These are phyloP conservation scores for Wickerhamiella sorbophila DNA, from an alignment of 805 yeast genomes.

Conservation along the genomic window DNA sequence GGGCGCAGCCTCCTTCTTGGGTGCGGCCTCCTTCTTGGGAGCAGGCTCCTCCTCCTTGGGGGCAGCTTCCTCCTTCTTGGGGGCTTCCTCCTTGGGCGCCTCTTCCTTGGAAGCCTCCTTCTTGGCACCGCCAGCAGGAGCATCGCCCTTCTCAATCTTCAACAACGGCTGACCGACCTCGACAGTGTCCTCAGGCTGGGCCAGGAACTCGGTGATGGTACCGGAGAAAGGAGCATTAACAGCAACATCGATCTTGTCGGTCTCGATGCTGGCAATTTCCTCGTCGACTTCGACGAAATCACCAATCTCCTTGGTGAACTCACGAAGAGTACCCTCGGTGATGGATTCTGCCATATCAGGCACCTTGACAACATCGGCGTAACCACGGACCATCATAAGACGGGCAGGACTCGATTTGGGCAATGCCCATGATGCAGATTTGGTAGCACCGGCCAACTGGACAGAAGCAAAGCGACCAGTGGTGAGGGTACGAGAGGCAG, in stretches of 20 bases:
- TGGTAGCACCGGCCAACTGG: not conserved
- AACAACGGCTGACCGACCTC: slow-evolving; percentile 89
- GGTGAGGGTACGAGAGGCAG: not conserved
- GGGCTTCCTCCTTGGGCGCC: slow-evolving; percentile 19
- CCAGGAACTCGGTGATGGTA: slow-evolving; percentile 71
- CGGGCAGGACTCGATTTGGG: not conserved
- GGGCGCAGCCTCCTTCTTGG: slow-evolving; percentile 10
- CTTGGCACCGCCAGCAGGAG: slow-evolving; percentile 41
- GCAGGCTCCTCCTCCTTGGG: slow-evolving; percentile 26
- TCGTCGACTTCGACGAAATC: slow-evolving; percentile 80
- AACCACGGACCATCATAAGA: slow-evolving; percentile 13
- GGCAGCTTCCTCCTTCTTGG: slow-evolving; percentile 9
- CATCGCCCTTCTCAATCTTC: slow-evolving; percentile 66
- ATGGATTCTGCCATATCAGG: slow-evolving; percentile 99
- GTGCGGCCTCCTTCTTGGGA: slow-evolving; percentile 17
- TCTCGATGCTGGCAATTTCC: slow-evolving; percentile 89
- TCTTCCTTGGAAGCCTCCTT: slow-evolving; percentile 19
- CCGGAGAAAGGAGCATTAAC: slow-evolving; percentile 92
- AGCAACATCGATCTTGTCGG: slow-evolving; percentile 95
- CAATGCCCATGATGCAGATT: not conserved
- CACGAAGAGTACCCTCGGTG: slow-evolving; percentile 85
- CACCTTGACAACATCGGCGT: slow-evolving; percentile 52
- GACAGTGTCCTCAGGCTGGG: slow-evolving; percentile 79
- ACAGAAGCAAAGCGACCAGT: not conserved
- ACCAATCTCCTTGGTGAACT: slow-evolving; percentile 51